Base-by-base conservation (phyloP, 371 early-diverging fungal species). In the Mortierella sp. region DNA sequence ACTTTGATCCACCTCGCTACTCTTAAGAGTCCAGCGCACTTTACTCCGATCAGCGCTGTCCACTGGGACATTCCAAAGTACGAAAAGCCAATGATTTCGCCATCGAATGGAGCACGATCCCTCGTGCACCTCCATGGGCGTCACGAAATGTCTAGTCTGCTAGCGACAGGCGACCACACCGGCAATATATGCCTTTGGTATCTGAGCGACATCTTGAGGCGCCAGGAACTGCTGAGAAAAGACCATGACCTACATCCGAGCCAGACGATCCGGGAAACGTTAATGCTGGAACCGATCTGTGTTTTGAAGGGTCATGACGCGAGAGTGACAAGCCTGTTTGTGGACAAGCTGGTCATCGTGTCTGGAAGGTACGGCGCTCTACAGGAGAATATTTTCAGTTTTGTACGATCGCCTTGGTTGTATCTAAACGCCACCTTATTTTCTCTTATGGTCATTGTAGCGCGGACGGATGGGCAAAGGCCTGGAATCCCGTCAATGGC, bases 401-500 rank as follows among this genome's bases (percentile, higher is more conserved):
- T 8, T 15, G 21, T 17, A 43, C 21, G n/a, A 24, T 39, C 8
- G 15, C 2, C 8, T 27, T 3, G 26, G 6, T 0, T 6, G 5
- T 56, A 23, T 6, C 41, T 7, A 34, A 26, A 27, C 23, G 8
- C 11, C 5, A 9, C 44, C 14, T 26, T 49, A 8, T 30, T 19
- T 28, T 7, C 43, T 31, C 6, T 30, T 21, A 19, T 15, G 27
- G 4, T n/a, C 14, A 15, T 6, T 48, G 24, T 66, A 75, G 70
- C 39, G 14, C 48, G 37, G 61, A 76, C 30, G 78, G 78, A 17
- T 64, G 60, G 61, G 70, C 58, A 14, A 76, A 70, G 41, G 58
- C 62, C 21, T 76, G 78, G 78, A 76, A 76, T 46, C 65, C 78
- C 11, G 65, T 76, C 26, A 76, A 76, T 27, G 70, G 78, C 15